phyloP scores from a whole-genome alignment of 2,329 filamentous ascomycete genomes.

The Sporothrix schenckii region DNA sequence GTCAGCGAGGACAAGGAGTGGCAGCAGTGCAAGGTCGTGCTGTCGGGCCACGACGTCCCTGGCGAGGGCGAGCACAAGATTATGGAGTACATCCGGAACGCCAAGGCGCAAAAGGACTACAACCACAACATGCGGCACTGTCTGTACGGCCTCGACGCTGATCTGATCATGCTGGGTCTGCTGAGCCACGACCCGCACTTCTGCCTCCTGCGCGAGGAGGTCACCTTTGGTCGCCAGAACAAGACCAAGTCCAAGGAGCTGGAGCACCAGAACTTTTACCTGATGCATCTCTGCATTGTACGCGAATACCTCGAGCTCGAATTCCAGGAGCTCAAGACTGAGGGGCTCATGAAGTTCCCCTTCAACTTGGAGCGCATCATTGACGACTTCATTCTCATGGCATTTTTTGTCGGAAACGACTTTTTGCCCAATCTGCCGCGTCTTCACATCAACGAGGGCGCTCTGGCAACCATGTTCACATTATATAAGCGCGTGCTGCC shows the following conservation, averaged over 20 bases:
- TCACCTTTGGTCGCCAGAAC: conserved; percentile 88
- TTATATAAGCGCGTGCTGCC: conserved; percentile 92
- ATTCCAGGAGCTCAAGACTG: conserved; percentile 85
- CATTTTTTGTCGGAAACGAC: conserved; percentile 99
- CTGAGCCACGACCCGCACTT: conserved; percentile 98
- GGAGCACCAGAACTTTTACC: conserved; percentile 97
- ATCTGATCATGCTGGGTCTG: conserved; percentile 97
- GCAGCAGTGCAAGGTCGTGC: conserved; percentile 94
- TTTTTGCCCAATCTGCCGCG: conserved; percentile 96
- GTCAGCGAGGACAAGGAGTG: conserved; percentile 95
- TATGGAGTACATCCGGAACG: conserved; percentile 99
- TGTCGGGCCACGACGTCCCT: conserved; percentile 96
- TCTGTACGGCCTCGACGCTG: conserved; percentile 93
- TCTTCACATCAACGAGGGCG: conserved; percentile 97
- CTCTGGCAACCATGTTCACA: conserved; percentile 94
- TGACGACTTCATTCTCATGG: conserved; percentile 99
- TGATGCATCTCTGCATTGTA: conserved; percentile 96
- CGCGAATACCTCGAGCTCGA: conserved; percentile 96
- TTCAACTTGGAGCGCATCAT: conserved; percentile 97
- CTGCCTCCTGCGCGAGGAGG: conserved; percentile 93
- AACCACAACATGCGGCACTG: conserved; percentile 94
- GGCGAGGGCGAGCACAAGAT: conserved; percentile 99
- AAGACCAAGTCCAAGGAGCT: conserved; percentile 92
- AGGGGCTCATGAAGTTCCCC: conserved; percentile 70
- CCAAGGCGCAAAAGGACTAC: conserved; percentile 92